Evolutionary conservation across 2,329 filamentous ascomycete species (phyloP), one percentile per base, ranked within the genome.

Genomic region (Cryphonectria naterciae): DNA sequence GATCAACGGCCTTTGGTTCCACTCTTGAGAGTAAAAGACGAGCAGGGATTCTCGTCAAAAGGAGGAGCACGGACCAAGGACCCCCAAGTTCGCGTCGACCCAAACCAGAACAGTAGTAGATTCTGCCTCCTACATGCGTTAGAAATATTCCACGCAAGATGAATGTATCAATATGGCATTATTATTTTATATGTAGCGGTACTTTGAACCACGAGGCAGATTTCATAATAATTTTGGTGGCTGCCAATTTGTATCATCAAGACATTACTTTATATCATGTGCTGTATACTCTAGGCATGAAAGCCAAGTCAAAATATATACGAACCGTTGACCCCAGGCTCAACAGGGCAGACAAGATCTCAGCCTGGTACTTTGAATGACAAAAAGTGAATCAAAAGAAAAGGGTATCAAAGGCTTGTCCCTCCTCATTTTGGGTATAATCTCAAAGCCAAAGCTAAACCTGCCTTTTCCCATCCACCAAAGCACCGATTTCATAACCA

Each of bases 361-460:
- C 49, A 35, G 66, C 70, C 58, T 69, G 56, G 25, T 52, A 56
- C 39, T 54, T 58, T 69, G 58, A 54, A 58, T 35, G 28, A 63
- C 32, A 71, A 35, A n/a, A 19, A 60, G 43, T 28, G 19, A 61
- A 65, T 19, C 39, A 61, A 58, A 54, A 58, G 25, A 43, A 68
- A 25, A 56, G 71, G 71, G 71, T 73, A 73, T 73, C 71, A 73
- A 73, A 73, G 56, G 60, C 64, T 65, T 15, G 46, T n/a, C 37
- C 56, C 68, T n/a, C 22, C 65, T 54, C 46, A 28, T 46, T 11
- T 6, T 25, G 65, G 68, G 17, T 39, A 49, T 71, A 65, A 10
- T 43, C 37, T 56, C 68, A 58, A 62, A 52, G 67, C 39, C 41
- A 61, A 49, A 39, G 32, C 28, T n/a, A 28, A 22, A 22, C 37